Evolutionary conservation across 2,329 filamentous ascomycete species (phyloP), one percentile per base, ranked within the genome.

Genomic region (Talaromyces rugulosus): DNA sequence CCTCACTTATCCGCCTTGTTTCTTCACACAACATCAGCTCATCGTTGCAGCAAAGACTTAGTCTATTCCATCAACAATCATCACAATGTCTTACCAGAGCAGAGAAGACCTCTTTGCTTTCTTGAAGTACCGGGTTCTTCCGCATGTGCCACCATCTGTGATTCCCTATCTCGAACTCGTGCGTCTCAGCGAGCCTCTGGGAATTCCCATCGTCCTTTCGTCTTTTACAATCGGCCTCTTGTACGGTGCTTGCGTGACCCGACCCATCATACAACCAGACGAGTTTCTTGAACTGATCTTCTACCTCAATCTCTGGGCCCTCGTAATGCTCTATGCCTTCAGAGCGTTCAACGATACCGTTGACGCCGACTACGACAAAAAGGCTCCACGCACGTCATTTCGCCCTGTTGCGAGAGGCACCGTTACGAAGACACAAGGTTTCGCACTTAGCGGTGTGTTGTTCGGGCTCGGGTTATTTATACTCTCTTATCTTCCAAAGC

Each of bases 161-260:
- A 14, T 47, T 4, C n/a, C 61, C 2, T 62, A 62, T n/a, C 30
- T 59, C 4, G 57, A 62, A 33, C 30, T 62, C n/a, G 52, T 53
- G 2, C 61, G 42, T 4, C 6, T 62, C 33, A 11, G 23, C 12
- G 28, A 59, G 28, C 57, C 61, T 2, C 5, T 30, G 23, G 56
- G 18, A n/a, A 18, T 28, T 16, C 14, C 30, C 5, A 56, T 59
- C 40, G 11, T 36, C 7, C 36, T 59, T 30, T 44, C 58, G 4
- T 53, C 51, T 9, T 56, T 59, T 51, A 28, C 40, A 16, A 18
- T 59, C 9, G 56, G 56, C 2, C n/a, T 62, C 3, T 34, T 53
- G 1, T 59, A 56, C 42, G 58, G 56, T 14, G 57, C 52, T 1
- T 56, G 56, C 9, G 2, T 62, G 6, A 40, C 33, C 3, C 23